A percentile compares a stretch with the other conserved stretches of the same genome.
These are phyloP conservation scores for Sporothrix pseudoabietina DNA, from an alignment of 2,329 filamentous ascomycete genomes.

Conservation along the genomic window DNA sequence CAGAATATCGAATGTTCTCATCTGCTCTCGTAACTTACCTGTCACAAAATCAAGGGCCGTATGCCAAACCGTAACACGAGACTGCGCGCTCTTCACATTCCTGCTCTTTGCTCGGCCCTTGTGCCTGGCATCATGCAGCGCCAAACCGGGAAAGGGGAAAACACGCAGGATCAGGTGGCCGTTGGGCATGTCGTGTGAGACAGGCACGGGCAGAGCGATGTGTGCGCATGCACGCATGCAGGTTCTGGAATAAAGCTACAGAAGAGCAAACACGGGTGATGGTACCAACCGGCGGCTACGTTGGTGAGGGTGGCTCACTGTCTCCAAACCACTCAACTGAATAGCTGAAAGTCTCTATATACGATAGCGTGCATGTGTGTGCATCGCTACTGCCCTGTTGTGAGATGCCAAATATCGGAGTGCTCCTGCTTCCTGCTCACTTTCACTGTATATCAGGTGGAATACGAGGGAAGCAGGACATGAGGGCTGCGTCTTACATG, in stretches of 20 bases:
- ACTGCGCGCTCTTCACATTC: not conserved
- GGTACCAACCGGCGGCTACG: not conserved
- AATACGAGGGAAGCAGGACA: not conserved
- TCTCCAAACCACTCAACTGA: not conserved
- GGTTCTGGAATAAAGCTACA: not conserved
- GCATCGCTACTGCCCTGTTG: constrained; percentile 18
- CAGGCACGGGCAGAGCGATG: constrained; percentile 18
- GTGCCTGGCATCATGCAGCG: constrained; percentile 6
- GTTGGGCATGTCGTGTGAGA: constrained; percentile 11
- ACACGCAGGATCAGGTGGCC: constrained; percentile 20
- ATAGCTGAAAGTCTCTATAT: not conserved
- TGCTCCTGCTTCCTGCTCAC: not conserved
- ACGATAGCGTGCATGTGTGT: not conserved
- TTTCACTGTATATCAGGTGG: not conserved
- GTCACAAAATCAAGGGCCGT: not conserved
- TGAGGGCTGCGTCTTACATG: not conserved
- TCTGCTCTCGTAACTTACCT: not conserved
- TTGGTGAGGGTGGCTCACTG: not conserved
- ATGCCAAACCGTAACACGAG: not conserved
- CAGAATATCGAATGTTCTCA: not conserved
- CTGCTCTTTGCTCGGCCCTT: constrained; percentile 10
- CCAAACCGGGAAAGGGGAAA: not conserved
- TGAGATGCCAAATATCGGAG: constrained; percentile 1
- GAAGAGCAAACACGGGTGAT: not conserved
- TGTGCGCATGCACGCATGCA: not conserved